Evolutionary conservation across 192 early-diverging fungal genomes (phyloP), one percentile per base, ranked within the genome.

Genomic region (Backusella parvicylindrica): DNA sequence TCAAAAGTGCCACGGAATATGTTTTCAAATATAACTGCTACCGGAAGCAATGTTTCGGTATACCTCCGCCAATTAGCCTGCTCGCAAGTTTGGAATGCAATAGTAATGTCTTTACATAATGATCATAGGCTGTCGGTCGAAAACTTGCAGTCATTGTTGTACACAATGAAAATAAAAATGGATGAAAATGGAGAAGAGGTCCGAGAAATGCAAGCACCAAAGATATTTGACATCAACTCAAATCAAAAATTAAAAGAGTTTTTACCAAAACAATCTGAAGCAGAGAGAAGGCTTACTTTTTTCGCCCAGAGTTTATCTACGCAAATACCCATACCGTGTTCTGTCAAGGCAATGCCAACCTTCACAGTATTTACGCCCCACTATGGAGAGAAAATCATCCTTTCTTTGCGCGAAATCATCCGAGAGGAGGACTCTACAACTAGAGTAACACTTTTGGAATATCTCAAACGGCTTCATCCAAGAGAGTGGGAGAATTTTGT

Each of bases 401-500:
- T 92, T 75, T 89, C 87, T 32, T 79, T 92, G 77, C 85, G 90
- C 64, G 91, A 92, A 83, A 91, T 92, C 35, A 92, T 92, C 69
- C 87, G 89, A 43, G 91, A 92, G 72, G 88, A 89, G 79, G 91
- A 92, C 70, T 79, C 85, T 75, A 86, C 87, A 65, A 89, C 91
- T 31, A 83, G 88, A 12, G 86, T 92, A 26, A 92, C 91, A 16
- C 76, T 92, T 30, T 81, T 92, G 43, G 91, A 92, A 77, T 91
- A 90, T 56, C 84, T 89, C 66, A 89, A 91, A 74, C 83, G 85
- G 3, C 80, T 91, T 35, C 89, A 91, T 66, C 80, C 84, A 0
- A 85, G 81, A 40, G 91, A 92, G 77, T 92, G 91, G 91, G 87
- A 91, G 50, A 91, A 92, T 79, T 92, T 92, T 87, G 91, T 91